These are phyloP conservation scores for Yamadazyma kitorensis DNA, from an alignment of 805 yeast species.

Conservation along the genomic window DNA sequence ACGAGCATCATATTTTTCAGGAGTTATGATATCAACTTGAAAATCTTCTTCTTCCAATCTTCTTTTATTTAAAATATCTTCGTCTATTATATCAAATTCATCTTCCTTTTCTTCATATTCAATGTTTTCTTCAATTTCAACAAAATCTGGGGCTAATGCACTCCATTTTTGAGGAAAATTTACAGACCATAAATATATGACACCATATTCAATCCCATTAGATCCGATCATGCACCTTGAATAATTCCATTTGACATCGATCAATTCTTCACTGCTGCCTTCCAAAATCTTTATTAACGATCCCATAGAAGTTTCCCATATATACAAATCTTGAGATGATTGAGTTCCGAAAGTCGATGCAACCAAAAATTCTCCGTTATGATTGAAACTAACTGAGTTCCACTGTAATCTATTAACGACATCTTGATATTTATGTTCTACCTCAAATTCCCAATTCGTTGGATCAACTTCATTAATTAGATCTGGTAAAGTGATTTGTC, in stretches of 20 bases:
- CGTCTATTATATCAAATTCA: constrained; percentile 81
- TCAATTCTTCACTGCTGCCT: constrained; percentile 85
- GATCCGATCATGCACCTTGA: constrained; percentile 71
- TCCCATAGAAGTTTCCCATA: constrained; percentile 91
- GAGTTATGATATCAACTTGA: constrained; percentile 61
- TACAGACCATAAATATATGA: constrained; percentile 78
- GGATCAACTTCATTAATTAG: constrained; percentile 24
- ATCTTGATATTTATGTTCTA: constrained; percentile 84
- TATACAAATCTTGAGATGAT: constrained; percentile 81
- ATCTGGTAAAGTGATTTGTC: constrained; percentile 57
- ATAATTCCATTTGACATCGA: constrained; percentile 85
- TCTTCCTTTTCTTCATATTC: constrained; percentile 87
- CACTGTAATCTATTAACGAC: constrained; percentile 85
- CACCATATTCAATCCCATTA: constrained; percentile 83
- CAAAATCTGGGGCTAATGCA: constrained; percentile 94
- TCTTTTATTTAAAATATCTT: constrained; percentile 59
- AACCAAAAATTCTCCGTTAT: constrained; percentile 75
- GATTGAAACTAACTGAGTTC: constrained; percentile 76
- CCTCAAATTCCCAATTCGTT: constrained; percentile 52
- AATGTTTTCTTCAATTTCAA: constrained; percentile 87
- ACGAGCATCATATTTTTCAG: constrained; percentile 66
- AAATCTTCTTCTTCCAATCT: constrained; percentile 62
- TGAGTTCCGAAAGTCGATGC: constrained; percentile 77
- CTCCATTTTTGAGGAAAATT: constrained; percentile 91
- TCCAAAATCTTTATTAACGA: constrained; percentile 85